These are phyloP conservation scores for Botrytis tulipae DNA, from an alignment of 2,329 filamentous ascomycete genomes.

Conservation along the genomic window DNA sequence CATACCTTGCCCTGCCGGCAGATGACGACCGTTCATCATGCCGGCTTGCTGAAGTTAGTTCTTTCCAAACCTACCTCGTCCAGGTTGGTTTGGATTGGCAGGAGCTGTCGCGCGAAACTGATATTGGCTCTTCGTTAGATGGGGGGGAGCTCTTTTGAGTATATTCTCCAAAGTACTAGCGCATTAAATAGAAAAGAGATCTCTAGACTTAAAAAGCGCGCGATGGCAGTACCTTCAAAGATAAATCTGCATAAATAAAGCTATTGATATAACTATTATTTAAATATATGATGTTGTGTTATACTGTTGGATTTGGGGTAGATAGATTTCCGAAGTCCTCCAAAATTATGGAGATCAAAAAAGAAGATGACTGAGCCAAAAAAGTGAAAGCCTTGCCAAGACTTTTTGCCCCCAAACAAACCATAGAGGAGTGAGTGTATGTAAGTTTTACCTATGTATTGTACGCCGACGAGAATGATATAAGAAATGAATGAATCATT, in stretches of 20 bases:
- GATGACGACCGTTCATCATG: slow-evolving; percentile 76
- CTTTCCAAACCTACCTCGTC: slow-evolving; percentile 33
- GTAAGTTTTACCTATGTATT: too few relatives aligned
- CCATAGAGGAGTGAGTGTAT: neutral
- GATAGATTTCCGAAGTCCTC: slow-evolving; percentile 5
- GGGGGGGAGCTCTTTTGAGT: neutral
- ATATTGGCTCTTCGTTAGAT: neutral
- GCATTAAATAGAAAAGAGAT: neutral
- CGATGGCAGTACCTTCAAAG: neutral
- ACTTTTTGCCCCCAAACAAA: neutral
- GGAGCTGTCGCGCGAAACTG: slow-evolving; percentile 5
- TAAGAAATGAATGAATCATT: neutral
- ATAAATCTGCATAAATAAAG: neutral
- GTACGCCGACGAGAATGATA: neutral
- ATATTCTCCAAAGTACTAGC: neutral
- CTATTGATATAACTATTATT: neutral
- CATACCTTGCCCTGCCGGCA: slow-evolving; percentile 69
- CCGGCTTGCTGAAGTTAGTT: slow-evolving; percentile 54
- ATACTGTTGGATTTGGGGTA: neutral
- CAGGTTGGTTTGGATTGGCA: slow-evolving; percentile 26
- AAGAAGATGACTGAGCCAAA: slow-evolving; percentile 20
- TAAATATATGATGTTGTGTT: neutral
- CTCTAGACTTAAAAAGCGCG: neutral
- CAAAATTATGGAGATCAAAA: slow-evolving; percentile 26
- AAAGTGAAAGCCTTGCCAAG: slow-evolving; percentile 18